A percentile compares a stretch with the other conserved stretches of the same genome.
Conservation (phyloP, 176 grass and related monocot species). For the Echinochloa phyllopogon region DNA sequence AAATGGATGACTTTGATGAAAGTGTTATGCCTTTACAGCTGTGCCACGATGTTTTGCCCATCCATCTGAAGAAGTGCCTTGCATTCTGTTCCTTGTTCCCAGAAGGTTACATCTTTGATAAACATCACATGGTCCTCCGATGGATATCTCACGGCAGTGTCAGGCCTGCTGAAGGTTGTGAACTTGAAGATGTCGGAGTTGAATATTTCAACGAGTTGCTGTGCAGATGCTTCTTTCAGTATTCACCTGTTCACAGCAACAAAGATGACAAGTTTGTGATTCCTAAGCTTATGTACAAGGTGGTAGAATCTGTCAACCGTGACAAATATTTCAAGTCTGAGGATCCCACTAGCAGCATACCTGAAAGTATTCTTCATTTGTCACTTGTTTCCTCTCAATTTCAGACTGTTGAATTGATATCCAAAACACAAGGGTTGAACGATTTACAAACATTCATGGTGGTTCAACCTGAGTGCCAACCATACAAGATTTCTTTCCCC, state of each 20-base stretch:
- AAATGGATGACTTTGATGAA: neutral
- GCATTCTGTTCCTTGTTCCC: slow-evolving; percentile 54
- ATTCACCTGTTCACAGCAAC: neutral
- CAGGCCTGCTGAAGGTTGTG: neutral
- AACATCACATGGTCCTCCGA: slow-evolving; percentile 15
- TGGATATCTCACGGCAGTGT: slow-evolving; percentile 53
- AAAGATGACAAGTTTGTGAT: slow-evolving; percentile 48
- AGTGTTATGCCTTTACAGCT: neutral
- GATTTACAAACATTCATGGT: slow-evolving; percentile 24
- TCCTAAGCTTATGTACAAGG: slow-evolving; percentile 41
- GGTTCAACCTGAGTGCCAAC: slow-evolving; percentile 17
- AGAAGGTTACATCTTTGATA: slow-evolving; percentile 34
- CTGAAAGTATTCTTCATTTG: slow-evolving; percentile 24
- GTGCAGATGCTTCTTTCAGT: slow-evolving; percentile 50
- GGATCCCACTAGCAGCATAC: neutral
- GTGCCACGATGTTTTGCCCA: slow-evolving; percentile 26
- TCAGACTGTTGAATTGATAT: slow-evolving; percentile 16
- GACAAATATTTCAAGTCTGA: slow-evolving; percentile 19
- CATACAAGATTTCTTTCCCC: neutral
- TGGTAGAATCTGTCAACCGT: neutral
- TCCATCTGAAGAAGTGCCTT: slow-evolving; percentile 44
- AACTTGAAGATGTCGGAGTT: slow-evolving; percentile 22
- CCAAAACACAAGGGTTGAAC: neutral
- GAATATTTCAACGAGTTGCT: slow-evolving; percentile 51
- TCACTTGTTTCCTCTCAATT: slow-evolving; percentile 29